A percentile compares a stretch with the other conserved stretches of the same genome.
Evolutionary conservation across 2,329 filamentous ascomycete species (phyloP).

Genomic region (Pseudocercospora eumusae): DNA sequence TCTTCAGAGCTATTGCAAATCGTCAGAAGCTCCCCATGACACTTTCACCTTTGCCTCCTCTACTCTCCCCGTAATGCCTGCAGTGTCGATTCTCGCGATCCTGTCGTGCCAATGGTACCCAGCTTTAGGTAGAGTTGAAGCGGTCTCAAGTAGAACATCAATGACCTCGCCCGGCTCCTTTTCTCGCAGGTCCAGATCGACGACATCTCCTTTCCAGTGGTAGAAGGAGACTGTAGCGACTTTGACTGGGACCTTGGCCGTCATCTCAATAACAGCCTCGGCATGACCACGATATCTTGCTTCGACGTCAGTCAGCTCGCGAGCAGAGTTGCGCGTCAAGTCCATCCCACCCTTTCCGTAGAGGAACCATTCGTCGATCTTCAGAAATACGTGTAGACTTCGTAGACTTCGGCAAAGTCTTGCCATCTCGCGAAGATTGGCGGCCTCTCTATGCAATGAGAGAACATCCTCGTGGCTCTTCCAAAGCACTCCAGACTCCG

Average conservation of each 20-base stretch:
- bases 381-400: conserved; percentile 15
- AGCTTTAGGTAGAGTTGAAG: background rate
- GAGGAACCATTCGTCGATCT: conserved; percentile 19
- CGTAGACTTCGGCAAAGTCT: conserved; percentile 7
- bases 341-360: conserved; percentile 8
- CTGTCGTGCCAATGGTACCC: background rate
- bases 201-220: conserved; percentile 14
- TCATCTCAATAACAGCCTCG: conserved; percentile 10
- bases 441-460: conserved; percentile 6
- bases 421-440: conserved; percentile 8
- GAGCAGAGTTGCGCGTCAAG: background rate
- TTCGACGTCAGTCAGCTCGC: conserved; percentile 3
- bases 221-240: conserved; percentile 8
- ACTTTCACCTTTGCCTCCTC: background rate
- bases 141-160: conserved; percentile 5
- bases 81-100: background rate
- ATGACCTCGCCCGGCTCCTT: conserved; percentile 7
- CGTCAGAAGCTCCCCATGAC: conserved; percentile 3
- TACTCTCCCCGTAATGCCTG: background rate
- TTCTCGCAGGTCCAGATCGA: conserved; percentile 5
- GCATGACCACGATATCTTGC: conserved; percentile 12
- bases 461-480: conserved; percentile 12
- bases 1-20: background rate
- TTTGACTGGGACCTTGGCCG: conserved; percentile 10
- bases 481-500: conserved; percentile 5